Base-by-base conservation (phyloP, 495 filamentous ascomycete species). In the Astrothelium macrocarpum region DNA sequence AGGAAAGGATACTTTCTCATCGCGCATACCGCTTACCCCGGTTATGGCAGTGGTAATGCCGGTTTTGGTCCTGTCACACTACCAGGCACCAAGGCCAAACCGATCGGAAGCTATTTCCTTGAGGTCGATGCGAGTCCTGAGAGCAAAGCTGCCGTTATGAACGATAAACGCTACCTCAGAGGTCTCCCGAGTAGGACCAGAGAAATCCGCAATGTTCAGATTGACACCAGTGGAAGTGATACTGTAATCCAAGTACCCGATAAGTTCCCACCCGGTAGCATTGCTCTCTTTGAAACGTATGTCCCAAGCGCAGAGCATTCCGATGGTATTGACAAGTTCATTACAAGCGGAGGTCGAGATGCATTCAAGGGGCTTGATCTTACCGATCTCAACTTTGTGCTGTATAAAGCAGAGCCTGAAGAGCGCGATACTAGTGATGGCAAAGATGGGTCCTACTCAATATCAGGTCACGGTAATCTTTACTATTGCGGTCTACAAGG, bases 401-500 rank as follows among this genome's bases (percentile, higher is more conserved):
- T 99, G 14, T 97, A 97, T 73, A 84, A 90, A 64, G 95, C 90
- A 66, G 95, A 97, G 61, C 82, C 91, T 20, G 95, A 99, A 74
- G 95, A 99, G 73, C 82, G 83, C 53, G 92, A 95, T 64, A 84
- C 80, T 0, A 95, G 88, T 63, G 80, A 81, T 28, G 89, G 89
- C 10, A 81, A 84, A 64, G 90, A 97, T 77, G 95, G 95, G 1
- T 85, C 86, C 0, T 99, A 97, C 73, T 82, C 79, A 58, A 90
- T 99, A 66, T 94, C 95, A 11, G 84, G 85, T 0, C 77, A 89
- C 69, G 95, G 92, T 2, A 80, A 88, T 58, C 79, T 96, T 46
- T 90, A 97, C 20, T 99, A 99, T 74, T 92, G 95, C 63, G 95
- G 95, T 53, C 81, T 99, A 31, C 95, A 99, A 73, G 95, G 95